Evolutionary conservation across 331 rosid genomes (phyloP).

Genomic region (Prunus yedoensis): DNA sequence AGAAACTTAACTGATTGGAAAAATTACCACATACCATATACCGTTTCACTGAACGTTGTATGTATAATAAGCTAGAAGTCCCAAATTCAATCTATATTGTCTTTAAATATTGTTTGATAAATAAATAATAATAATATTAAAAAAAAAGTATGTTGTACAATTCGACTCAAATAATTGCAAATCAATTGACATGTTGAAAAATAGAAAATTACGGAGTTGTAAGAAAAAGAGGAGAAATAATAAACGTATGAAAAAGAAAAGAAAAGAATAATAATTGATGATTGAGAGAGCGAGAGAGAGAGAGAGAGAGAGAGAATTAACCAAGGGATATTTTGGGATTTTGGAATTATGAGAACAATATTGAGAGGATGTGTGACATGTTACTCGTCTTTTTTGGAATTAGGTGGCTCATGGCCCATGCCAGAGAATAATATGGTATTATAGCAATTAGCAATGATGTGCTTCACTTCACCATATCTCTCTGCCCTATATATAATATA

Average conservation of each 20-base stretch:
- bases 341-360: slow-evolving; percentile 34
- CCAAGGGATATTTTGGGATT: not conserved
- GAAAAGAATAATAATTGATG: not conserved
- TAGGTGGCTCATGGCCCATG: slow-evolving; percentile 55
- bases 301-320: not conserved
- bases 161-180: too few species aligned
- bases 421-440: slow-evolving; percentile 62
- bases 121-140: too few species aligned
- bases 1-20: not conserved
- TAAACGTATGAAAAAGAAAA: not conserved
- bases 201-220: not conserved
- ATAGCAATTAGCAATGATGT: slow-evolving; percentile 47
- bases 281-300: too few species aligned
- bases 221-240: not conserved
- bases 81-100: not conserved
- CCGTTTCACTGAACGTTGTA: not conserved
- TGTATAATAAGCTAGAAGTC: not conserved
- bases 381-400: slow-evolving; percentile 50
- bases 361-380: slow-evolving; percentile 54
- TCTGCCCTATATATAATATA: not conserved
- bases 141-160: too few species aligned
- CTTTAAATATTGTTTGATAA: not conserved
- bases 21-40: not conserved
- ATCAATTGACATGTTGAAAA: too few species aligned
- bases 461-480: slow-evolving; percentile 4